Evolutionary conservation across 106 monocot genomes (phyloP).

Genomic region (Triglochin maritima): DNA sequence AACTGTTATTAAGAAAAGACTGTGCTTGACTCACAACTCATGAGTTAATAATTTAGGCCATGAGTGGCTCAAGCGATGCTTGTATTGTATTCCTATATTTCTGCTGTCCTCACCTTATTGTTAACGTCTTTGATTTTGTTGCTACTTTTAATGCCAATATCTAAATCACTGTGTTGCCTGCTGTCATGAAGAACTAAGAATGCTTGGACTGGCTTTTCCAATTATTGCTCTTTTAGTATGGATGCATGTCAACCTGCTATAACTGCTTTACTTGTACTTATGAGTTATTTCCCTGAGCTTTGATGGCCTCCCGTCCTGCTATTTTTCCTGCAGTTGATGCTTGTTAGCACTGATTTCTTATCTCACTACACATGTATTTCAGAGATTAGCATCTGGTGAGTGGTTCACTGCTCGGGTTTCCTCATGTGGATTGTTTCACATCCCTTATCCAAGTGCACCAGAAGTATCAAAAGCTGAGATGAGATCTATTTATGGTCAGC

Average conservation of each 20-base stretch:
- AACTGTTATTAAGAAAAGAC: no score
- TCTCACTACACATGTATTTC: neutral
- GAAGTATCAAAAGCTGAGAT: conserved; percentile 60
- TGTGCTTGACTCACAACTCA: no score
- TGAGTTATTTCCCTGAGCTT: neutral
- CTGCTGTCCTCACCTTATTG: no score
- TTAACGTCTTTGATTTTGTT: no score
- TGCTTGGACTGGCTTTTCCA: neutral
- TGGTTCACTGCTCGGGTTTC: conserved; percentile 90
- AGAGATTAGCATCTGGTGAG: conserved; percentile 84
- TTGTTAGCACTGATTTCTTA: neutral
- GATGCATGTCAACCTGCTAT: neutral
- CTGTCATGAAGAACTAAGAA: neutral
- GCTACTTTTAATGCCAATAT: no score
- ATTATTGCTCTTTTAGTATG: no score
- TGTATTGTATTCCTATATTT: no score
- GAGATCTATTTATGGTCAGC: conserved; percentile 59
- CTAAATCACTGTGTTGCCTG: neutral
- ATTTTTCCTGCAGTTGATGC: neutral
- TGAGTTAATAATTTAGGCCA: neutral
- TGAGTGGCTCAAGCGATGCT: no score
- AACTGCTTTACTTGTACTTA: neutral
- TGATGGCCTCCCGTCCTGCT: neutral
- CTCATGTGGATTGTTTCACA: conserved; percentile 73
- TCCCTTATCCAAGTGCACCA: conserved; percentile 71